phyloP scores from a whole-genome alignment of 805 yeast genomes.

The Wickerhamiella brachini region DNA sequence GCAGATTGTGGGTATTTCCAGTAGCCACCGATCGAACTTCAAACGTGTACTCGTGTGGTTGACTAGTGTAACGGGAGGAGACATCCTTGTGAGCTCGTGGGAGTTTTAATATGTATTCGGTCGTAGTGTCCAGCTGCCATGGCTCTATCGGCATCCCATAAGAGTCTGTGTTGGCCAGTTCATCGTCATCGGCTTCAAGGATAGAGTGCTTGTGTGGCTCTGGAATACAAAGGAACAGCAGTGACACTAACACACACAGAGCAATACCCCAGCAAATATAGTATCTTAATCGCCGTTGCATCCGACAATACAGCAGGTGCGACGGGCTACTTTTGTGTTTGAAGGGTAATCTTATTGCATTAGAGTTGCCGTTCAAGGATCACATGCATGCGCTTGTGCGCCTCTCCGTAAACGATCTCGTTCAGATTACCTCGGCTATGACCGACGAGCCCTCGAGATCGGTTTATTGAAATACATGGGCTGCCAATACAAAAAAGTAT shows the following conservation, averaged over 20 bases:
- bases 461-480: too few species aligned
- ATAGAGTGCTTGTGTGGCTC: background rate
- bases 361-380: background rate
- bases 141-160: constrained; percentile 7
- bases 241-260: background rate
- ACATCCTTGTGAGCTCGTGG: constrained; percentile 1
- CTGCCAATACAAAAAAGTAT: too few species aligned
- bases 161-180: background rate
- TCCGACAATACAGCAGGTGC: background rate
- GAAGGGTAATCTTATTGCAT: background rate
- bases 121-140: constrained; percentile 22
- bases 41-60: constrained; percentile 7
- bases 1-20: background rate
- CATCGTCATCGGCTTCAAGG: background rate
- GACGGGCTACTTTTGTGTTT: background rate
- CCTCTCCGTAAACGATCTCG: background rate
- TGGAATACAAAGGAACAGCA: background rate
- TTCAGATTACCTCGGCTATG: background rate
- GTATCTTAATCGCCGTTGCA: background rate
- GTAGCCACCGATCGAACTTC: background rate
- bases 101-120: constrained; percentile 16
- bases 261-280: background rate
- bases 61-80: background rate
- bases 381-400: background rate
- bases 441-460: too few species aligned